Percentiles rank a stretch among this genome's conserved stretches.
These are phyloP conservation scores for Coniosporium tulheliwenetii DNA, from an alignment of 2,329 filamentous ascomycete species.

Conservation along the genomic window DNA sequence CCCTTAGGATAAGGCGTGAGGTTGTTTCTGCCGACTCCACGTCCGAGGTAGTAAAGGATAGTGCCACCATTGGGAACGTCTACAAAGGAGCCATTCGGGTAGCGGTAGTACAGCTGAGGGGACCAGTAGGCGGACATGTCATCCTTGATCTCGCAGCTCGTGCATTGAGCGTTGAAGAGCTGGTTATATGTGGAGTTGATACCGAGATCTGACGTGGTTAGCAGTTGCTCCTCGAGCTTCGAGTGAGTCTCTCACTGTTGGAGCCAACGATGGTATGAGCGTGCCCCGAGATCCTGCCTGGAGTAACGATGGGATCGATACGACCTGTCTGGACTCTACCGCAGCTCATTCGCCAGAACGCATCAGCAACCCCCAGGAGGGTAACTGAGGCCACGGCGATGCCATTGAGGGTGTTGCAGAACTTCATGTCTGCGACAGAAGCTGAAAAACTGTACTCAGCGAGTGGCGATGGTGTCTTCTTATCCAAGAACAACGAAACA, in stretches of 20 bases:
- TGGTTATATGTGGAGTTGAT: constrained; percentile 8
- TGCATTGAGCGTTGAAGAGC: constrained; percentile 9
- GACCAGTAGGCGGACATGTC: constrained; percentile 23
- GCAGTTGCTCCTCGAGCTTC: not conserved
- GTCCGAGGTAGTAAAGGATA: constrained; percentile 13
- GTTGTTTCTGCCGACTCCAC: constrained; percentile 8
- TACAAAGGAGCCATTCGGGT: constrained; percentile 16
- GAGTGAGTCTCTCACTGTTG: constrained; percentile 10
- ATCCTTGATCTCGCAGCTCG: constrained; percentile 15
- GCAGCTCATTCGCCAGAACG: constrained; percentile 21
- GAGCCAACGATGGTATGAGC: constrained; percentile 17
- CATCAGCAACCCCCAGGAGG: constrained; percentile 4
- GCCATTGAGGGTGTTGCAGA: too few relatives aligned
- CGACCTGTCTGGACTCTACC: constrained; percentile 17
- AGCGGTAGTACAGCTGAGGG: constrained; percentile 18
- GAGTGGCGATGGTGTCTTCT: too few relatives aligned
- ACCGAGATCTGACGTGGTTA: constrained; percentile 5
- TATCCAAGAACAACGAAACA: too few relatives aligned
- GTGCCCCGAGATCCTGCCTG: constrained; percentile 15
- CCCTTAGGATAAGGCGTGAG: constrained; percentile 9
- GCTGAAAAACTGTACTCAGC: too few relatives aligned
- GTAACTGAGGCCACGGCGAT: too few relatives aligned
- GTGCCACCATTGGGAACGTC: constrained; percentile 13
- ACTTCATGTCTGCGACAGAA: too few relatives aligned
- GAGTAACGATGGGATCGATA: constrained; percentile 18